These are phyloP conservation scores for Cupressus sempervirens DNA, from an alignment of 75 land plant species.

Conservation along the genomic window DNA sequence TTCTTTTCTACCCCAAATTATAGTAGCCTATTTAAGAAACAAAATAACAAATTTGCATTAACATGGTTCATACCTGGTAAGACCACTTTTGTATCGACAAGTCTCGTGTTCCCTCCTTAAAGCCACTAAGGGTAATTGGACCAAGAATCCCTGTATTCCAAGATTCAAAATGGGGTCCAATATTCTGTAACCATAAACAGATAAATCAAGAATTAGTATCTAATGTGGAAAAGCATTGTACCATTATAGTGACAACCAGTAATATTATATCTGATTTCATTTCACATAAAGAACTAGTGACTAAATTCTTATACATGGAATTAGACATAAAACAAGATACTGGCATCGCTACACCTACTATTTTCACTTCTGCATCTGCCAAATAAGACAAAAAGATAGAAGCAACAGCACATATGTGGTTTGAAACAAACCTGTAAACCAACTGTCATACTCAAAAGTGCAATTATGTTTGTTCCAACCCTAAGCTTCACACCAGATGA, in stretches of 20 bases:
- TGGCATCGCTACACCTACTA: background rate
- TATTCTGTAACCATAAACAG: conserved; percentile 41
- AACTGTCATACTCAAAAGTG: conserved; percentile 34
- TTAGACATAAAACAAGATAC: background rate
- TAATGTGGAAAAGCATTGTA: background rate
- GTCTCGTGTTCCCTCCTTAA: conserved; percentile 57
- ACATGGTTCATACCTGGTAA: conserved; percentile 49
- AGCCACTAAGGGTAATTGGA: conserved; percentile 55
- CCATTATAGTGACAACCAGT: background rate
- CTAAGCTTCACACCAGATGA: conserved; percentile 17
- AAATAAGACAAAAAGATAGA: background rate
- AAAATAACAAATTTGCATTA: background rate
- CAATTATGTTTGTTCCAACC: conserved; percentile 25
- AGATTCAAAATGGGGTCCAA: conserved; percentile 67
- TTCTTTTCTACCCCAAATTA: background rate
- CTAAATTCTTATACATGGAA: background rate
- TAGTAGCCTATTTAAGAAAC: background rate
- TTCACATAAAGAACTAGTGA: background rate
- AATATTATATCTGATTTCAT: background rate
- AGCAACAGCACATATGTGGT: background rate
- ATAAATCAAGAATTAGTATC: background rate
- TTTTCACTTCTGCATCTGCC: background rate
- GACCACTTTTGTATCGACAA: conserved; percentile 64
- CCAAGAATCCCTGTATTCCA: conserved; percentile 71
- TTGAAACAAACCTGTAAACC: conserved; percentile 35